These are phyloP conservation scores for Bimuria novae-zelandiae DNA, from an alignment of 2,329 filamentous ascomycete genomes.

Conservation along the genomic window DNA sequence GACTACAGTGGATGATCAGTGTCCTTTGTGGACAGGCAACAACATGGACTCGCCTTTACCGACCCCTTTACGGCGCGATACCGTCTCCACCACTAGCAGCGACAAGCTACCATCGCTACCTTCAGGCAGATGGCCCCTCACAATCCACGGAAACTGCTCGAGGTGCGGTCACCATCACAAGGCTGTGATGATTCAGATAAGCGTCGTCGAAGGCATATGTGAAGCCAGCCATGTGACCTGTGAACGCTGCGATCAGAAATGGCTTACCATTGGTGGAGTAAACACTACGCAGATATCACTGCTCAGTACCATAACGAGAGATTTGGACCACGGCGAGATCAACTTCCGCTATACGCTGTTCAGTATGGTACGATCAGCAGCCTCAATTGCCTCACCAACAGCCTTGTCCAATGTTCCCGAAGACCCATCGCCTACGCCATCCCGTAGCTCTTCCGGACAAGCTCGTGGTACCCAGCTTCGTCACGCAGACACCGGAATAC, in stretches of 20 bases:
- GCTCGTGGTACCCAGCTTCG: neutral
- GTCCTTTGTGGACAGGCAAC: neutral
- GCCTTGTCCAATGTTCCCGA: conserved; percentile 21
- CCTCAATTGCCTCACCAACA: conserved; percentile 19
- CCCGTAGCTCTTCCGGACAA: conserved; percentile 11
- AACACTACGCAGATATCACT: conserved; percentile 33
- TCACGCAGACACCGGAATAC: neutral
- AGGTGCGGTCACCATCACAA: conserved; percentile 35
- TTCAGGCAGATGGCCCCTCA: conserved; percentile 25
- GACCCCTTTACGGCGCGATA: conserved; percentile 15
- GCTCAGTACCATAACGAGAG: conserved; percentile 24
- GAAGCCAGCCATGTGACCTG: conserved; percentile 27
- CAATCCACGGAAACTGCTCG: conserved; percentile 34
- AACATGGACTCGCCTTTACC: neutral
- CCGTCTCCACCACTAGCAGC: conserved; percentile 25
- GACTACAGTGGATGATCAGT: neutral
- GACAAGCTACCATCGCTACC: conserved; percentile 15
- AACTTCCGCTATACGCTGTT: conserved; percentile 24
- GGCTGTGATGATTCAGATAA: conserved; percentile 26
- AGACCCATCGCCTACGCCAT: conserved; percentile 10
- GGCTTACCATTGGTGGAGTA: conserved; percentile 29
- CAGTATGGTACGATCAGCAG: conserved; percentile 27
- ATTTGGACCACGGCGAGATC: conserved; percentile 20
- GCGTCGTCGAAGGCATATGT: conserved; percentile 13
- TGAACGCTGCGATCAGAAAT: conserved; percentile 27